These are phyloP conservation scores for Aechmea fasciata DNA, from an alignment of 176 grass and related monocot genomes.

Conservation along the genomic window DNA sequence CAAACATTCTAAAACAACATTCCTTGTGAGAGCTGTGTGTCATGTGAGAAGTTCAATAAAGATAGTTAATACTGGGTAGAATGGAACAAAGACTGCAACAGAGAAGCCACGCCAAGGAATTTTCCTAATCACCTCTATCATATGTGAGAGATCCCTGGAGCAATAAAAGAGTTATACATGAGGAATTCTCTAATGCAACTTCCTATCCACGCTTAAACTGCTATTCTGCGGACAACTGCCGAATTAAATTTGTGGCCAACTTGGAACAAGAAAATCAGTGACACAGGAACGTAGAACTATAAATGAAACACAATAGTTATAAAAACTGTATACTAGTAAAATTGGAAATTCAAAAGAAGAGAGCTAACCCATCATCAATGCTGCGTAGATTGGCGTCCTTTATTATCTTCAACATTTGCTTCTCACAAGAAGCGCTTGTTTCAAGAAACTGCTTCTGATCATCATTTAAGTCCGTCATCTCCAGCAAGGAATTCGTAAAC, in stretches of 20 bases:
- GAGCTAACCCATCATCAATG: conserved; percentile 76
- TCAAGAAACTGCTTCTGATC: conserved; percentile 95
- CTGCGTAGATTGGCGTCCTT: conserved; percentile 67
- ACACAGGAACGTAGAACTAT: background rate
- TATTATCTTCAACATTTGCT: conserved; percentile 80
- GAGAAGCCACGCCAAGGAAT: no score
- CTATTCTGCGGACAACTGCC: background rate
- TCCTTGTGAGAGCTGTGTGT: no score
- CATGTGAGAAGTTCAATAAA: no score
- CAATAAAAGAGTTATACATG: background rate
- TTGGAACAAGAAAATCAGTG: background rate
- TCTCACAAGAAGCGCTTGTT: conserved; percentile 81
- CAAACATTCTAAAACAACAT: no score
- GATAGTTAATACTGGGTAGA: no score
- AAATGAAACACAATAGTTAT: background rate
- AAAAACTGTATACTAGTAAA: background rate
- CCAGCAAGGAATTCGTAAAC: conserved; percentile 81
- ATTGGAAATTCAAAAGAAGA: conserved; percentile 1
- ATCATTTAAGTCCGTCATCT: conserved; percentile 77
- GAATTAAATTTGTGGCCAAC: background rate
- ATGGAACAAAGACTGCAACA: no score
- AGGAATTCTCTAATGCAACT: background rate
- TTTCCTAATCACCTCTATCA: no score
- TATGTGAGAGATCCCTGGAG: no score
- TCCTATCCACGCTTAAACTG: background rate